These are phyloP conservation scores for Grifola frondosa DNA, from an alignment of 1,284 basidiomycete species.

Conservation along the genomic window DNA sequence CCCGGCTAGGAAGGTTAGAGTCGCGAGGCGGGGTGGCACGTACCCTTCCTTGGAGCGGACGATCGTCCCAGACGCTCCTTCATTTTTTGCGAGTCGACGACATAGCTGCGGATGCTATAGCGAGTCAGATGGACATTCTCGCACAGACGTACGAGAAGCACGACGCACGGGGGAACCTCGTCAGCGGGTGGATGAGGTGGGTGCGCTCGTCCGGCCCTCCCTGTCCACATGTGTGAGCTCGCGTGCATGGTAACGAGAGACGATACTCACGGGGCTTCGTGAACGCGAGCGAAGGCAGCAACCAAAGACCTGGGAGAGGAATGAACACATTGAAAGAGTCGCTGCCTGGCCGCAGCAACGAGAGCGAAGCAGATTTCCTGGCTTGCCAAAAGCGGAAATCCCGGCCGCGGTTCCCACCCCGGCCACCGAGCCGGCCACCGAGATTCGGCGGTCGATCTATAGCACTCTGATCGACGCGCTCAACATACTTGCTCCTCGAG, in stretches of 20 bases:
- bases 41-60: slow-evolving; percentile 66
- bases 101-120: slow-evolving; percentile 21
- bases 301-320: slow-evolving; percentile 22
- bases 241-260: neutral
- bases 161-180: slow-evolving; percentile 21
- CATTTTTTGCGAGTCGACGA: slow-evolving; percentile 51
- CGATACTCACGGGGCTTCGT: slow-evolving; percentile 12
- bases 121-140: neutral
- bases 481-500: slow-evolving; percentile 1
- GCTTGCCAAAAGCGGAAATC: slow-evolving; percentile 13
- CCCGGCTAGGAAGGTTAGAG: slow-evolving; percentile 3
- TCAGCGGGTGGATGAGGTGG: slow-evolving; percentile 30
- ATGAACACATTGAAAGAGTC: slow-evolving; percentile 23
- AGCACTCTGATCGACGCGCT: slow-evolving; percentile 16
- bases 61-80: slow-evolving; percentile 57
- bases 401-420: slow-evolving; percentile 3
- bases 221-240: slow-evolving; percentile 11
- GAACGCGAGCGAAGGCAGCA: slow-evolving; percentile 25
- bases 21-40: slow-evolving; percentile 21
- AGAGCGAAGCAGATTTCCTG: slow-evolving; percentile 12
- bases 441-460: neutral
- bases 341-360: slow-evolving; percentile 10
- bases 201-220: slow-evolving; percentile 31
- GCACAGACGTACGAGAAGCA: neutral
- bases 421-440: slow-evolving; percentile 3